Evolutionary conservation across 2,329 filamentous ascomycete genomes (phyloP).

Genomic region (Colletotrichum salicis): DNA sequence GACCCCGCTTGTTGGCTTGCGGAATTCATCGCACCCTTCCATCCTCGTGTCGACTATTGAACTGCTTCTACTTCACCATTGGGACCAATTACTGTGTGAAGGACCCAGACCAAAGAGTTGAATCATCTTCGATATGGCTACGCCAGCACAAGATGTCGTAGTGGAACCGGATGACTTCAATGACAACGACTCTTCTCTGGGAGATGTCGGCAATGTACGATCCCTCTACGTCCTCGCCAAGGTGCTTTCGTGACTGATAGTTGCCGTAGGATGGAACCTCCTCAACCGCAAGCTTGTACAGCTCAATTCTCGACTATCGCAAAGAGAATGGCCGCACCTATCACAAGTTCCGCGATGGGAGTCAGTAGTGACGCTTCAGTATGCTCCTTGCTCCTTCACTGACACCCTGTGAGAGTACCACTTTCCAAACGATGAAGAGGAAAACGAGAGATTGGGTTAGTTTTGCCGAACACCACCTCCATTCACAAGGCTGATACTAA

Average conservation of each 20-base stretch:
- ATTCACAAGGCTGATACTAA: background rate
- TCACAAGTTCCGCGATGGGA: conserved; percentile 38
- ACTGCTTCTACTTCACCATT: background rate
- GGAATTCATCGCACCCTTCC: background rate
- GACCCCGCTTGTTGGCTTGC: background rate
- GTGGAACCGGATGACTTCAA: conserved; percentile 32
- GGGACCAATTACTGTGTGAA: background rate
- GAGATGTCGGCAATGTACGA: conserved; percentile 1
- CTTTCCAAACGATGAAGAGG: conserved; percentile 36
- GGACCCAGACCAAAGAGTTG: background rate
- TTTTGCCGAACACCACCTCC: accelerated
- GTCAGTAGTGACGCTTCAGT: background rate
- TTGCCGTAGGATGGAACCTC: background rate
- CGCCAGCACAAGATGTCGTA: background rate
- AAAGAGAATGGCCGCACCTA: conserved; percentile 37
- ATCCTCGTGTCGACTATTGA: background rate
- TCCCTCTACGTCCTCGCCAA: too few species aligned
- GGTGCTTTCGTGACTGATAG: background rate
- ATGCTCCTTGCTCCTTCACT: background rate
- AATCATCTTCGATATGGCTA: background rate
- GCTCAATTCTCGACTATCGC: conserved; percentile 43
- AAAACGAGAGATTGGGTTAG: conserved; percentile 35
- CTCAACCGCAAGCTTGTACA: conserved; percentile 46
- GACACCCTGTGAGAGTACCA: conserved; percentile 28
- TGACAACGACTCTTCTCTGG: conserved; percentile 33